These are phyloP conservation scores for Cinchona pubescens DNA, from an alignment of 257 asterid genomes.

Conservation along the genomic window DNA sequence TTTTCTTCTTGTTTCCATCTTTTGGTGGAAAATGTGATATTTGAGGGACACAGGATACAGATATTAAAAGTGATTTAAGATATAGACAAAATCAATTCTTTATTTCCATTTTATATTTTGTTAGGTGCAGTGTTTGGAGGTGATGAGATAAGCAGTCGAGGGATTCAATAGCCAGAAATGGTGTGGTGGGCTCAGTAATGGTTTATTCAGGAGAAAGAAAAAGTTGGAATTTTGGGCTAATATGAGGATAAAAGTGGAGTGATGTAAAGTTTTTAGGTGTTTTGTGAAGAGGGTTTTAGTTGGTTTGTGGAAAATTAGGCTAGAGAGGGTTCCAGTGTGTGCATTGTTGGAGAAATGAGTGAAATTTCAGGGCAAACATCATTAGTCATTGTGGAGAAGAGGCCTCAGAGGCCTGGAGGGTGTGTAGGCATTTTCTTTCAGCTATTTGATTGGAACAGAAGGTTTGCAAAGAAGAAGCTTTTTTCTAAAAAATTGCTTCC, in stretches of 20 bases:
- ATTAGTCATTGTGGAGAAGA: slow-evolving; percentile 76
- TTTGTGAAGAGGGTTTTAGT: slow-evolving; percentile 9
- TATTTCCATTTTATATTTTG: background rate
- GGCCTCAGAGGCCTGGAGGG: slow-evolving; percentile 70
- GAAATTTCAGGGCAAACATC: slow-evolving; percentile 49
- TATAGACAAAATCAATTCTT: background rate
- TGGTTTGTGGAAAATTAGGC: slow-evolving; percentile 18
- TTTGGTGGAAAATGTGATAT: slow-evolving; percentile 28
- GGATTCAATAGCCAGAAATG: slow-evolving; percentile 5
- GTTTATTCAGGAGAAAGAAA: background rate
- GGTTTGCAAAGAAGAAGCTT: slow-evolving; percentile 72
- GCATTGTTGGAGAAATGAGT: slow-evolving; percentile 47
- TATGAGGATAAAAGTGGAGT: slow-evolving; percentile 11
- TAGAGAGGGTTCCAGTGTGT: background rate
- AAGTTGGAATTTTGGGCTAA: slow-evolving; percentile 8
- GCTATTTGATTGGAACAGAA: slow-evolving; percentile 90
- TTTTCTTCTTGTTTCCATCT: slow-evolving; percentile 11
- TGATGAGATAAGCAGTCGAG: slow-evolving; percentile 12
- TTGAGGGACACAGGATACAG: background rate
- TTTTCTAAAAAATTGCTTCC: slow-evolving; percentile 81
- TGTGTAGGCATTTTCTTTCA: slow-evolving; percentile 88
- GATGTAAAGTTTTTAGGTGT: slow-evolving; percentile 18
- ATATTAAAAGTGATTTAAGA: background rate
- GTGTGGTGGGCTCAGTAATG: no score
- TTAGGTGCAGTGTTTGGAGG: background rate